A percentile compares a stretch with the other conserved stretches of the same genome.
Conservation (phyloP, 2,329 filamentous ascomycete species). For the Cytospora piceicola region DNA sequence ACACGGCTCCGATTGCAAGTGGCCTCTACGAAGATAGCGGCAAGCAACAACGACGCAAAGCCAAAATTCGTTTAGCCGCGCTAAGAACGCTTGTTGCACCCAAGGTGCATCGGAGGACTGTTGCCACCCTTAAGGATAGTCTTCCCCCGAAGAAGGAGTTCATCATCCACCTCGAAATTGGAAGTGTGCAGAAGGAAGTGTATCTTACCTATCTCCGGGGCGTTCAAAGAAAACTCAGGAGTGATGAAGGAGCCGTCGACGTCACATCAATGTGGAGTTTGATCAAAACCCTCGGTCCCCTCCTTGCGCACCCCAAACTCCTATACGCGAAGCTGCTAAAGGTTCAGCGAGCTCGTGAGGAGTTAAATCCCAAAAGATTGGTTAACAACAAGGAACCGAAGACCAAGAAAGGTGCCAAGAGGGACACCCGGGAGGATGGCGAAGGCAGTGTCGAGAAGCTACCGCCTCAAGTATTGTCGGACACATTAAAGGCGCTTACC, state of each 20-base stretch:
- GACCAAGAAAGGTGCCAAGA: background rate
- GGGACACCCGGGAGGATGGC: background rate
- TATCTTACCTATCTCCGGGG: constrained; percentile 55
- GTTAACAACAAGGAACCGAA: background rate
- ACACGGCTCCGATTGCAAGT: constrained; percentile 70
- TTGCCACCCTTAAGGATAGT: constrained; percentile 64
- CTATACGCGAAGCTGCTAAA: constrained; percentile 45
- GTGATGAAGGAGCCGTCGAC: background rate
- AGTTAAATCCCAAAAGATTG: background rate
- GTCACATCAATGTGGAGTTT: constrained; percentile 38
- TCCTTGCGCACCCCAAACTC: constrained; percentile 58
- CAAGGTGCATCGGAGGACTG: constrained; percentile 77
- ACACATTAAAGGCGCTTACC: constrained; percentile 43
- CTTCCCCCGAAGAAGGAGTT: constrained; percentile 82
- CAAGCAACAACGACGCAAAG: constrained; percentile 56
- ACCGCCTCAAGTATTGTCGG: constrained; percentile 38
- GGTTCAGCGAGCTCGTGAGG: constrained; percentile 22
- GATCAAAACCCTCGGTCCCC: constrained; percentile 50
- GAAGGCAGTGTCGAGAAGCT: constrained; percentile 33
- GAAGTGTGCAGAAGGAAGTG: constrained; percentile 62
- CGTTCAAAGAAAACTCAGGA: background rate
- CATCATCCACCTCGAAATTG: constrained; percentile 74
- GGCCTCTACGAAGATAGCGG: constrained; percentile 72
- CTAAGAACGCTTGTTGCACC: constrained; percentile 74
- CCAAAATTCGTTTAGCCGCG: constrained; percentile 68